Evolutionary conservation across 495 filamentous ascomycete genomes (phyloP).

Genomic region (Penicillium psychrofluorescens): DNA sequence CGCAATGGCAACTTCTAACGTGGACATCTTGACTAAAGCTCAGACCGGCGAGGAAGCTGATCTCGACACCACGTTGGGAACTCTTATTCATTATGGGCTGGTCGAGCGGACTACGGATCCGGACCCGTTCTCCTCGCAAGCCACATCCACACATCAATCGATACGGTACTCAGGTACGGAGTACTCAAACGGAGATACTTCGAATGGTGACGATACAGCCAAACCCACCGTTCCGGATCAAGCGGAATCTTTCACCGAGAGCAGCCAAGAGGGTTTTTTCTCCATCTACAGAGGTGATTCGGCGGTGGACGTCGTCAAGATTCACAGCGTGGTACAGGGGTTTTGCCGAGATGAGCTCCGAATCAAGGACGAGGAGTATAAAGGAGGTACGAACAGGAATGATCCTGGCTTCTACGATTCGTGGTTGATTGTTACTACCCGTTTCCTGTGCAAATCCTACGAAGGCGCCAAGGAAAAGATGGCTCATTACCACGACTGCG

Average conservation of each 20-base stretch:
- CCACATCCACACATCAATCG: conserved; percentile 14
- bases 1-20: conserved; percentile 46
- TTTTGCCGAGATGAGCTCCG: conserved; percentile 67
- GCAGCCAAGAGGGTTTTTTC: conserved; percentile 39
- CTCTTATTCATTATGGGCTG: conserved; percentile 63
- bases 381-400: conserved; percentile 11
- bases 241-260: conserved; percentile 35
- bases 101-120: conserved; percentile 47
- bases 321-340: conserved; percentile 73
- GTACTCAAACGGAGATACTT: background rate
- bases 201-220: conserved; percentile 10
- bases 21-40: conserved; percentile 37
- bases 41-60: conserved; percentile 49
- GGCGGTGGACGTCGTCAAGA: conserved; percentile 59
- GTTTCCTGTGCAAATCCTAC: conserved; percentile 56
- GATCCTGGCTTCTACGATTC: conserved; percentile 35
- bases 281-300: conserved; percentile 38
- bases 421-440: conserved; percentile 56
- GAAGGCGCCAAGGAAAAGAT: conserved; percentile 55
- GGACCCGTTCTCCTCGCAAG: conserved; percentile 35
- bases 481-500: conserved; percentile 43
- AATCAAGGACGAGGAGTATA: conserved; percentile 44
- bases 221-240: conserved; percentile 21
- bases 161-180: too few species aligned
- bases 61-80: conserved; percentile 59